phyloP scores from a whole-genome alignment of 192 early-diverging fungal genomes.

The Coemansia sp. region DNA sequence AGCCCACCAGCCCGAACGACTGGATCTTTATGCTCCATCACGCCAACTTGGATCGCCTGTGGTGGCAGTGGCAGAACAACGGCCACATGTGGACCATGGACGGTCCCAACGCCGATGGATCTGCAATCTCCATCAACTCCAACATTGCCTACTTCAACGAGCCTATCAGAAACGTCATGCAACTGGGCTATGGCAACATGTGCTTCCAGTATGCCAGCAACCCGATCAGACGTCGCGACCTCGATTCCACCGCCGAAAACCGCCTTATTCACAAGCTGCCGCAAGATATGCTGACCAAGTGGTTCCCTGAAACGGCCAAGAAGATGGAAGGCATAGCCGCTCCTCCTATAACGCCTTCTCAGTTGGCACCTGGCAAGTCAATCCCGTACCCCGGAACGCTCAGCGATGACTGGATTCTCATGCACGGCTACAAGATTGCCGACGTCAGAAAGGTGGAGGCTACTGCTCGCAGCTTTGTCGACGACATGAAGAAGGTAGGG shows the following conservation, averaged over 20 bases:
- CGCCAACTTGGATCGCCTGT: constrained; percentile 55
- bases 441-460: constrained; percentile 22
- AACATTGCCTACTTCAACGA: constrained; percentile 42
- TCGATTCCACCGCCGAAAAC: constrained; percentile 14
- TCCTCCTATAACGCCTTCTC: not conserved
- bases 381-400: constrained; percentile 43
- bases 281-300: constrained; percentile 26
- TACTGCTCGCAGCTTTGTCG: constrained; percentile 36
- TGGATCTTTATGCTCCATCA: constrained; percentile 58
- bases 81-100: constrained; percentile 44
- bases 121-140: constrained; percentile 21
- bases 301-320: constrained; percentile 47
- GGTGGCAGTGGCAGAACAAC: constrained; percentile 55
- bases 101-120: constrained; percentile 40
- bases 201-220: constrained; percentile 55
- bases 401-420: constrained; percentile 37
- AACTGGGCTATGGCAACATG: constrained; percentile 55
- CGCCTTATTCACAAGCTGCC: constrained; percentile 24
- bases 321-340: not conserved
- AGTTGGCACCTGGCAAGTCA: constrained; percentile 9
- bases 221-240: constrained; percentile 28
- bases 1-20: constrained; percentile 53
- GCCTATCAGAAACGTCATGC: constrained; percentile 50
- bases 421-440: constrained; percentile 32
- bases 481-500: constrained; percentile 46